phyloP scores from a whole-genome alignment of 202 grass and related monocot genomes.

The Zizania palustris region DNA sequence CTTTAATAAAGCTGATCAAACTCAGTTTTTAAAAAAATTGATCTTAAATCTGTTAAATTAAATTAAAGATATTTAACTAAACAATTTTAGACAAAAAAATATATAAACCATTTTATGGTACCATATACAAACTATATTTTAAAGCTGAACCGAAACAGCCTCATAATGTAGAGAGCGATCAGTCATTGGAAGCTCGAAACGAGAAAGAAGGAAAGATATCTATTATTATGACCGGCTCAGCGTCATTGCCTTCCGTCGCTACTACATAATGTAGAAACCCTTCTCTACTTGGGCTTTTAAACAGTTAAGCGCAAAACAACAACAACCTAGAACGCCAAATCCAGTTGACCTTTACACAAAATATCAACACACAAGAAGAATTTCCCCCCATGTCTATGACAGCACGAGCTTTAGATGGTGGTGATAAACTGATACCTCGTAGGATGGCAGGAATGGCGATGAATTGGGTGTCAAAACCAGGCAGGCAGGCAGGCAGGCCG shows the following conservation, averaged over 20 bases:
- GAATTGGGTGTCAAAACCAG: constrained; percentile 24
- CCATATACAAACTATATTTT: too few relatives aligned
- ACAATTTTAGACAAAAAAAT: too few relatives aligned
- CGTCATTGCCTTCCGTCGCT: neutral
- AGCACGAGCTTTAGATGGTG: neutral
- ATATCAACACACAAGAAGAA: constrained; percentile 36
- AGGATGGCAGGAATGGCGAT: neutral
- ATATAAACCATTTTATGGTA: too few relatives aligned
- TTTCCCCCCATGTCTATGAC: constrained; percentile 13
- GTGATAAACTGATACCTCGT: too few relatives aligned
- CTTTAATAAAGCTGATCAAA: too few relatives aligned
- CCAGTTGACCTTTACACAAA: constrained; percentile 41
- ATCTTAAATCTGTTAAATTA: too few relatives aligned
- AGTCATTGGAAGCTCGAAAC: neutral
- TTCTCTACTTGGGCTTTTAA: neutral
- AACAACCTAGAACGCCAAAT: too few relatives aligned
- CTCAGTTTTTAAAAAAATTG: too few relatives aligned
- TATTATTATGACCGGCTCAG: constrained; percentile 22
- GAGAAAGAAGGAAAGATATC: neutral
- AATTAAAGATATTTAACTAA: too few relatives aligned
- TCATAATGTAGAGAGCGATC: neutral
- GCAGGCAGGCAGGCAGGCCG: too few relatives aligned
- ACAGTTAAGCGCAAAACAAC: neutral
- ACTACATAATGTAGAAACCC: too few relatives aligned
- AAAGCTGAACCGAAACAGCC: too few relatives aligned